Base-by-base conservation (phyloP, 352 stramenopile species). In the Pseudoperonospora humuli region DNA sequence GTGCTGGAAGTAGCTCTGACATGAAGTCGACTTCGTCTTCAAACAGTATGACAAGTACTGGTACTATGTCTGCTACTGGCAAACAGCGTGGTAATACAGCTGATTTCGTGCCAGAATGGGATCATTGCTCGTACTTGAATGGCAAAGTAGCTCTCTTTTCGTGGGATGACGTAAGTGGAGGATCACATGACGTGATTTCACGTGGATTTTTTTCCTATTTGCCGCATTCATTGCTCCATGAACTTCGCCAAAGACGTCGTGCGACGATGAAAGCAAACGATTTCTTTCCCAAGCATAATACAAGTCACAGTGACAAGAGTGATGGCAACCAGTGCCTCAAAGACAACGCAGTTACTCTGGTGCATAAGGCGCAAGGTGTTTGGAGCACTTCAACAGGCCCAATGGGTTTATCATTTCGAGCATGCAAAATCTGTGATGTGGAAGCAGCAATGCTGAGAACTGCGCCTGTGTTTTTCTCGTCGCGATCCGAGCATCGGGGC, bases 361-460 rank as follows among this genome's bases (percentile, higher is more conserved):
- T 57, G 0, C 68, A 64, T 18, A 75, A 77, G 33, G 64, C 58
- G 2, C 69, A 75, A 31, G 74, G 75, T 21, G 61, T 88, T 10
- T 91, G 75, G 79, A 91, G 61, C 36, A 83, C 72, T 4, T 46
- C 75, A 0, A 67, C 60, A 0, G 75, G 75, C 1, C 60, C 74
- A 1, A 58, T 91, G 32, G 75, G 71, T 0, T 45, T 85, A 7
- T 67, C 56, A 13, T 52, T 88, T 24, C 63, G 65, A 2, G 63
- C 68, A 1, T 88, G 75, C 36, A 80, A 75, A 39, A 54, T 90
- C 8, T 74, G 55, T 5, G 71, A 69, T 25, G 62, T 76, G 7
- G 70, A 87, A 54, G 71, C 75, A 0, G 75, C 75, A 13, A 87
- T 86, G 64, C 58, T 90, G n/a, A 69, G 81, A 26, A 42, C 75